A percentile compares a stretch with the other conserved stretches of the same genome.
Conservation (phyloP, 2,329 filamentous ascomycete species). For the Paracorniculantispora psalliotae region DNA sequence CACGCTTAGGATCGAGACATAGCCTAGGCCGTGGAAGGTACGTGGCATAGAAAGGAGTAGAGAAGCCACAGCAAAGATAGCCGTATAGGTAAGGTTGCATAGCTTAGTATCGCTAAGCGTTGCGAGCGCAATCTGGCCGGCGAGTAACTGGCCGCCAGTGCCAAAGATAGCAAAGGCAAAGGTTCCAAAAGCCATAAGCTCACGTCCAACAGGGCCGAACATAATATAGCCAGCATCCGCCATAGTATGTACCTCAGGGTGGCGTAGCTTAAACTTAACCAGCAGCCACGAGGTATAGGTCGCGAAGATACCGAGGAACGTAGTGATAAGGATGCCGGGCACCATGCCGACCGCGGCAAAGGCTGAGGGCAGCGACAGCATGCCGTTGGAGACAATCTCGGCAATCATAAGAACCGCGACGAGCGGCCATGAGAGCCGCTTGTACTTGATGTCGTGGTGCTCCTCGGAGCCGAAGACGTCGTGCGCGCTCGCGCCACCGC, state of each 20-base stretch:
- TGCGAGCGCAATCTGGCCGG: constrained; percentile 45
- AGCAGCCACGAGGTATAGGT: constrained; percentile 46
- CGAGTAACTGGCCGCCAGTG: constrained; percentile 45
- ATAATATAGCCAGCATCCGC: constrained; percentile 51
- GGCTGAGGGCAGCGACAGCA: constrained; percentile 48
- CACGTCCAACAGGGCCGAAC: constrained; percentile 47
- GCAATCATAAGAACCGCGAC: constrained; percentile 51
- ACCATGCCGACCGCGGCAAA: constrained; percentile 48
- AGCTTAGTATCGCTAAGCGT: constrained; percentile 40
- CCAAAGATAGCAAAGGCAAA: constrained; percentile 48
- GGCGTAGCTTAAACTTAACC: constrained; percentile 48
- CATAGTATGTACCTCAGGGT: constrained; percentile 52
- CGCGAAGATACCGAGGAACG: constrained; percentile 46
- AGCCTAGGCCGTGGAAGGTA: constrained; percentile 44
- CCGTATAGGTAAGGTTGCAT: constrained; percentile 45
- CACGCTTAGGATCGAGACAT: constrained; percentile 40
- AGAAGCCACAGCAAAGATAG: constrained; percentile 44
- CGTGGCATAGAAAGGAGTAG: constrained; percentile 43
- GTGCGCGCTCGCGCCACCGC: background rate
- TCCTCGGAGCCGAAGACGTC: constrained; percentile 26
- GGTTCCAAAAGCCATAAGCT: constrained; percentile 44
- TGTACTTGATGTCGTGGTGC: constrained; percentile 42
- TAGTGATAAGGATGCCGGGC: constrained; percentile 45
- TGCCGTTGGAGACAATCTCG: constrained; percentile 50
- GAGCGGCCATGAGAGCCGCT: constrained; percentile 47